These are phyloP conservation scores for Calocybe cyanea DNA, from an alignment of 768 basidiomycete genomes.

Conservation along the genomic window DNA sequence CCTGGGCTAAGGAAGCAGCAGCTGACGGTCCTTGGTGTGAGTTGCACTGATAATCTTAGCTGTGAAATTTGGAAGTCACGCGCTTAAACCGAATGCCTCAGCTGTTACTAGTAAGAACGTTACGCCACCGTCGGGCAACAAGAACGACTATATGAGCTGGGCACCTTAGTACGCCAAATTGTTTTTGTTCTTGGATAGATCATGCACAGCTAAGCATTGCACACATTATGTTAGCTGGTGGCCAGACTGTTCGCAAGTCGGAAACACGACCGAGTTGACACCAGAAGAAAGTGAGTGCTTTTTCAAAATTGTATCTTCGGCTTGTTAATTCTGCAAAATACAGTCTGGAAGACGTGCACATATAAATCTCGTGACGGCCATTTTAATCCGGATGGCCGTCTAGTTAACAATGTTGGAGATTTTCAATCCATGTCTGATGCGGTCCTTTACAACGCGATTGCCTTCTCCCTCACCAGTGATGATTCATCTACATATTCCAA, in stretches of 20 bases:
- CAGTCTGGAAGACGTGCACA: constrained; percentile 57
- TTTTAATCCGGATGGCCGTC: constrained; percentile 61
- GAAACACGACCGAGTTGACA: constrained; percentile 54
- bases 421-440: constrained; percentile 57
- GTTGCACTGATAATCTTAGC: constrained; percentile 16
- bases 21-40: constrained; percentile 53
- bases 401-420: constrained; percentile 51
- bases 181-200: background rate
- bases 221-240: constrained; percentile 41
- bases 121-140: constrained; percentile 46
- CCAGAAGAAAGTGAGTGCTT: constrained; percentile 42
- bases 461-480: constrained; percentile 43
- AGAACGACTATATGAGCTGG: constrained; percentile 68
- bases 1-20: constrained; percentile 43
- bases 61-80: too few relatives aligned
- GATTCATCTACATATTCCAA: constrained; percentile 37
- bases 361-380: constrained; percentile 55
- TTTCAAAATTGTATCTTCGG: background rate
- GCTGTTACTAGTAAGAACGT: constrained; percentile 48
- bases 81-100: constrained; percentile 16
- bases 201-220: background rate
- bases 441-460: constrained; percentile 57
- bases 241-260: constrained; percentile 58
- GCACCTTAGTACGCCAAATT: constrained; percentile 55
- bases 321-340: background rate